Base-by-base conservation (phyloP, 148 eudicot genomes). In the Chenopodium berlandieri region DNA sequence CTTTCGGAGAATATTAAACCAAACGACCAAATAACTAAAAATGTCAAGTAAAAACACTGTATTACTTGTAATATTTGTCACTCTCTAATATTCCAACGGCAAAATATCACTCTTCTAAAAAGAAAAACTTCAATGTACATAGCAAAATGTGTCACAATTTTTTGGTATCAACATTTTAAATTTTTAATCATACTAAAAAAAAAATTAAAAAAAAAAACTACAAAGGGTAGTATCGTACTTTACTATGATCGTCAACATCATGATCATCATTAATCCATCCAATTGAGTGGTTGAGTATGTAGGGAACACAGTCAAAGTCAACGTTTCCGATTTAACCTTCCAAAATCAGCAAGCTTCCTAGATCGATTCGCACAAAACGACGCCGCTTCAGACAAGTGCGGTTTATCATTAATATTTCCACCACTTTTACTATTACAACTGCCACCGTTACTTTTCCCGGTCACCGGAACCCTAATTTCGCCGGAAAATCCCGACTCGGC, bases 271-370 rank as follows among this genome's bases (percentile, higher is more conserved):
- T 22, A 37, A 56, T 60, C 44, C 76, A 34, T 71, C 34, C 76
- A 79, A 79, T 79, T 1, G 46, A 47, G 73, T 58, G 66, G 47
- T 60, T 58, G 79, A 2, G 69, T 31, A 31, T 13, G 67, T 32
- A 34, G 63, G 60, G 60, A 74, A 75, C 27, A 76, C 50, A 52
- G 81, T 83, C 86, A 78, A 72, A 79, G 92, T 88, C 89, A 88
- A 83, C 80, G 90, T 63, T 81, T 85, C 11, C 67, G 86, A 80
- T 85, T 87, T n/a, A 82, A 68, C 86, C 98, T 88, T 65, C 99
- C 99, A 83, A 91, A 90, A 89, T 94, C 98, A n/a, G 95, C 97
- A 46, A 96, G 86, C 88, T 96, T 96, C 80, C 97, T 84, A 3
- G 99, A 96, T 75, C 98, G 84, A 83, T 94, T 94, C 78, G 83